These are phyloP conservation scores for Sanghuangporus weigelae DNA, from an alignment of 1,284 basidiomycete species.

Conservation along the genomic window DNA sequence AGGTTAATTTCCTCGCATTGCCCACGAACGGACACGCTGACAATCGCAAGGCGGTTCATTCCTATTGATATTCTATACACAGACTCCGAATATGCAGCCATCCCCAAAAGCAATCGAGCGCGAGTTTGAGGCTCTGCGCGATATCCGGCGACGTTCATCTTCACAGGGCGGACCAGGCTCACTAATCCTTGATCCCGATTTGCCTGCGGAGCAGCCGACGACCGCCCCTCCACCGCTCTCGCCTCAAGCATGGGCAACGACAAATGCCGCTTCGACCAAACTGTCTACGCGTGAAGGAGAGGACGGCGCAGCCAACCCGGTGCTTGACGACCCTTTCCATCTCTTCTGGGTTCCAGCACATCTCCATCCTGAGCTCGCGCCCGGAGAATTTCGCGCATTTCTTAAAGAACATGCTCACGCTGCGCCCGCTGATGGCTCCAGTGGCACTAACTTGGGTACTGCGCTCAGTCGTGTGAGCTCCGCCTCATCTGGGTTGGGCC, in stretches of 20 bases:
- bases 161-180: conserved; percentile 69
- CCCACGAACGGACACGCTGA: neutral
- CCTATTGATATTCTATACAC: neutral
- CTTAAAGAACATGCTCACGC: conserved; percentile 84
- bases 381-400: conserved; percentile 91
- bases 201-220: conserved; percentile 58
- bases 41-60: neutral
- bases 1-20: neutral
- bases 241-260: conserved; percentile 45
- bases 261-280: conserved; percentile 39
- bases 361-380: conserved; percentile 95
- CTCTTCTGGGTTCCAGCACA: conserved; percentile 98
- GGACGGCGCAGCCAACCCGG: conserved; percentile 20
- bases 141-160: conserved; percentile 76
- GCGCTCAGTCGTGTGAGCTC: conserved; percentile 35
- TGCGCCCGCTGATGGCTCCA: conserved; percentile 37
- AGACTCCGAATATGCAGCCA: conserved; percentile 50
- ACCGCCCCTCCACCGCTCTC: conserved; percentile 26
- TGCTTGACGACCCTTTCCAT: conserved; percentile 68
- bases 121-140: conserved; percentile 80
- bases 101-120: conserved; percentile 82
- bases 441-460: conserved; percentile 24
- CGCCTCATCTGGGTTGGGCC: conserved; percentile 49
- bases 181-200: conserved; percentile 81
- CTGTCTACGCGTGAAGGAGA: conserved; percentile 36